Evolutionary conservation across 352 stramenopile species (phyloP).

Genomic region (Pythium plurisporium): DNA sequence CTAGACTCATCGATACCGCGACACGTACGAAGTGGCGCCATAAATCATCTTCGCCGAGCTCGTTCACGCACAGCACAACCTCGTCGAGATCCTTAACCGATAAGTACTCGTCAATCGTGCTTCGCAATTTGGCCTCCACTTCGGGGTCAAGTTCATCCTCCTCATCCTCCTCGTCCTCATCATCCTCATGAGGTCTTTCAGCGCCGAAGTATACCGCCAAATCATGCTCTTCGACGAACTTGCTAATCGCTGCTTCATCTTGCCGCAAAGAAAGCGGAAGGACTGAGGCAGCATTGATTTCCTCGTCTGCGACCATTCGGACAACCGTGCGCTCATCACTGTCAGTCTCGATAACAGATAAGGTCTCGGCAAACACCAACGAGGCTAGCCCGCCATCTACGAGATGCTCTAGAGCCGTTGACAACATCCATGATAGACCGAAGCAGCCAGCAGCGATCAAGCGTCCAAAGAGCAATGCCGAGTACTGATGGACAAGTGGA

Average conservation of each 20-base stretch:
- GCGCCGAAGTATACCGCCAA: slow-evolving; percentile 63
- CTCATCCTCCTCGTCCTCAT: slow-evolving; percentile 34
- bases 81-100: slow-evolving; percentile 70
- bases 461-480: slow-evolving; percentile 60
- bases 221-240: slow-evolving; percentile 59
- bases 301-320: slow-evolving; percentile 77
- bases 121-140: slow-evolving; percentile 56
- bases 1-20: slow-evolving; percentile 38
- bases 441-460: slow-evolving; percentile 80
- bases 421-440: slow-evolving; percentile 78
- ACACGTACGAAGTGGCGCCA: slow-evolving; percentile 76
- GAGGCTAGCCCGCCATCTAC: slow-evolving; percentile 63
- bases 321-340: slow-evolving; percentile 58
- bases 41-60: slow-evolving; percentile 34
- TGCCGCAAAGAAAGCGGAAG: slow-evolving; percentile 35
- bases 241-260: slow-evolving; percentile 41
- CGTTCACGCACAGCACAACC: slow-evolving; percentile 69
- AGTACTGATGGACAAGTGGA: slow-evolving; percentile 78
- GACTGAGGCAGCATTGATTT: slow-evolving; percentile 52
- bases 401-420: slow-evolving; percentile 41
- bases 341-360: slow-evolving; percentile 70
- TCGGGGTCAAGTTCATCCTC: slow-evolving; percentile 59
- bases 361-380: slow-evolving; percentile 64
- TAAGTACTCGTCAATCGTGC: slow-evolving; percentile 74
- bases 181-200: slow-evolving; percentile 15